These are phyloP conservation scores for Trametopsis cervina DNA, from an alignment of 768 basidiomycete species.

Conservation along the genomic window DNA sequence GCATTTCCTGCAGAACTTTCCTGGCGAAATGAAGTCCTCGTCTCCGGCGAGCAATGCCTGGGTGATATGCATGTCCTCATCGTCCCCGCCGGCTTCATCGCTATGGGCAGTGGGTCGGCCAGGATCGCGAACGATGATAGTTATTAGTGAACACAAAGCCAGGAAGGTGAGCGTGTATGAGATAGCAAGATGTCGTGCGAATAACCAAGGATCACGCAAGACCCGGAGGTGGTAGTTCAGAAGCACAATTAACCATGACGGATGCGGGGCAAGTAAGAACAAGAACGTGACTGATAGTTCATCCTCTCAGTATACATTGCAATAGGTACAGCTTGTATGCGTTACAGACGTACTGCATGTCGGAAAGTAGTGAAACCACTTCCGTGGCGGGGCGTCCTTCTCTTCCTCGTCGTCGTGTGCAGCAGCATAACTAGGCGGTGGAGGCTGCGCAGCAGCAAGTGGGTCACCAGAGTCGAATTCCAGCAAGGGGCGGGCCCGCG, in stretches of 20 bases:
- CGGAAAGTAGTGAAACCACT: conserved; percentile 54
- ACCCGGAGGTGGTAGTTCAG: conserved; percentile 59
- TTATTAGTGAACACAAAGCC: conserved; percentile 64
- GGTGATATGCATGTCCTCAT: conserved; percentile 37
- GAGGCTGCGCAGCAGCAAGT: neutral
- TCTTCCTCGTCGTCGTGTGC: conserved; percentile 24
- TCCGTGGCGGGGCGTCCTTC: conserved; percentile 32
- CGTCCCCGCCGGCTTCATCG: conserved; percentile 8
- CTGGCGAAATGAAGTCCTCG: conserved; percentile 44
- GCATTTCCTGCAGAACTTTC: conserved; percentile 74
- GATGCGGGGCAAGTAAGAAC: conserved; percentile 66
- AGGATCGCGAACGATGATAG: conserved; percentile 69
- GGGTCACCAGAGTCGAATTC: neutral
- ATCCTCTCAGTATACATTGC: too few relatives aligned
- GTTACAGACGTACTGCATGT: conserved; percentile 39
- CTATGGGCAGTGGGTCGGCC: conserved; percentile 39
- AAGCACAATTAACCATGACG: conserved; percentile 62
- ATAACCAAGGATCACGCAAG: conserved; percentile 38
- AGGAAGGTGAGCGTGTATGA: conserved; percentile 64
- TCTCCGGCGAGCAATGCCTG: conserved; percentile 54
- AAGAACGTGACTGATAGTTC: conserved; percentile 40
- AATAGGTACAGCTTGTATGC: too few relatives aligned
- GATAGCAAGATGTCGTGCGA: conserved; percentile 47
- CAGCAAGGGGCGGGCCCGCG: conserved; percentile 10
- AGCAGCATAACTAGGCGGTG: conserved; percentile 14